These are phyloP conservation scores for Aspergillus sojae DNA, from an alignment of 2,329 filamentous ascomycete species.

Conservation along the genomic window DNA sequence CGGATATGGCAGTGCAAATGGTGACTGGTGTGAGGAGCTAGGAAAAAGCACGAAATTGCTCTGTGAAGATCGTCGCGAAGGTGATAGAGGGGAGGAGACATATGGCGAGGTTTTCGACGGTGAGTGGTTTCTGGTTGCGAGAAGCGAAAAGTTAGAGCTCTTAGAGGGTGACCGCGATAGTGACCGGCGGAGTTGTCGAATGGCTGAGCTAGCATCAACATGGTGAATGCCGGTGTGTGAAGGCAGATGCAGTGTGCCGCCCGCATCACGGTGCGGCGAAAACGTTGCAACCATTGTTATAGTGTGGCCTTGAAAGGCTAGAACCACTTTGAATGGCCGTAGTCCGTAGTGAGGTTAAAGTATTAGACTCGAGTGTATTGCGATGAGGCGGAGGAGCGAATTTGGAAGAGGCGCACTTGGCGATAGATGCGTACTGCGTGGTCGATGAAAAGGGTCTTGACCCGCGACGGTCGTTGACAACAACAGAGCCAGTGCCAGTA, in stretches of 20 bases:
- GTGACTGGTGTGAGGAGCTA: conserved; percentile 51
- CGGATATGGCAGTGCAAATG: conserved; percentile 66
- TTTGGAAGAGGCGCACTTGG: neutral
- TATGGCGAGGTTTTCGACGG: conserved; percentile 54
- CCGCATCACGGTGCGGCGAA: conserved; percentile 55
- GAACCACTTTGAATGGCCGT: neutral
- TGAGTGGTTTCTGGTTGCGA: conserved; percentile 52
- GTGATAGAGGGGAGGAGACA: conserved; percentile 59
- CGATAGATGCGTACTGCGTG: neutral
- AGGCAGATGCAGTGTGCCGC: conserved; percentile 81
- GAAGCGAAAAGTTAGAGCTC: conserved; percentile 67
- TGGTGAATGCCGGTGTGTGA: conserved; percentile 83
- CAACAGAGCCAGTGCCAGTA: conserved; percentile 15
- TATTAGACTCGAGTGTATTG: neutral
- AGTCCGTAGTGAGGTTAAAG: neutral
- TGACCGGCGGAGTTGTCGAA: conserved; percentile 81
- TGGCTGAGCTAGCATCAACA: conserved; percentile 78
- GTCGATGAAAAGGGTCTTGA: neutral
- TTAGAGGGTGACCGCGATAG: conserved; percentile 94
- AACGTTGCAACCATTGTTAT: conserved; percentile 50
- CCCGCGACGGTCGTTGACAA: conserved; percentile 17
- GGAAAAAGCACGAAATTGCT: conserved; percentile 56
- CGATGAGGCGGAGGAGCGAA: conserved; percentile 5
- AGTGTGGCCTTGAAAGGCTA: neutral
- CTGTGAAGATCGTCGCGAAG: conserved; percentile 56